phyloP scores from a whole-genome alignment of 1,284 basidiomycete species.

The Ganoderma lucidum region DNA sequence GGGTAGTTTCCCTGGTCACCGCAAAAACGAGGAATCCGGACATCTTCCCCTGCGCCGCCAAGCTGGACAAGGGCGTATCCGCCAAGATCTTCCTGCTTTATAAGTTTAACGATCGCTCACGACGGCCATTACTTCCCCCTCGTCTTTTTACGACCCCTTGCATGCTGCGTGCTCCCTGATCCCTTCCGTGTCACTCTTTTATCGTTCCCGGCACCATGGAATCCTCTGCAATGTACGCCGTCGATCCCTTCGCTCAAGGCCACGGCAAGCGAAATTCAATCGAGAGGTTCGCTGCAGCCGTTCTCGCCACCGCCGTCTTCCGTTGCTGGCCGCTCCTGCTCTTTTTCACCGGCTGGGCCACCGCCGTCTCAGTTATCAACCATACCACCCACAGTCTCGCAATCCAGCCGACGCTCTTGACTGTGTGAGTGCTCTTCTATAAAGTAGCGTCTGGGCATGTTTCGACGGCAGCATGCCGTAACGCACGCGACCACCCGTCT shows the following conservation, averaged over 20 bases:
- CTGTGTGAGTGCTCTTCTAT: conserved; percentile 54
- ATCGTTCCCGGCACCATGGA: conserved; percentile 29
- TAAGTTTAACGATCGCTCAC: background rate
- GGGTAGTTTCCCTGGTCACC: conserved; percentile 18
- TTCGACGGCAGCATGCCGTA: background rate
- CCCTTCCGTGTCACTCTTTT: conserved; percentile 12
- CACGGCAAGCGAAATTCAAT: conserved; percentile 16
- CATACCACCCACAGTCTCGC: conserved; percentile 51
- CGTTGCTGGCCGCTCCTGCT: conserved; percentile 74
- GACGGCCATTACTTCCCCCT: background rate
- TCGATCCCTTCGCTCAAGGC: conserved; percentile 34
- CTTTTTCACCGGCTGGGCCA: conserved; percentile 68
- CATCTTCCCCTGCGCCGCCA: background rate
- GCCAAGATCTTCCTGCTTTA: background rate
- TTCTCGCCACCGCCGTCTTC: conserved; percentile 69
- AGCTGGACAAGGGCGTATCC: background rate
- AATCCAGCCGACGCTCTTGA: conserved; percentile 62
- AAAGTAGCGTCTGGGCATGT: background rate
- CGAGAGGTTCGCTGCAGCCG: conserved; percentile 51
- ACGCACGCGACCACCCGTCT: conserved; percentile 1
- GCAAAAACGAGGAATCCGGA: conserved; percentile 2
- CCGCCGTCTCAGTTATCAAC: conserved; percentile 60
- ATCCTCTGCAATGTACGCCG: conserved; percentile 33
- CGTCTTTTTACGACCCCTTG: conserved; percentile 5
- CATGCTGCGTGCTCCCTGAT: conserved; percentile 18